phyloP scores from a whole-genome alignment of 192 early-diverging fungal genomes.

The Linnemannia zychae region DNA sequence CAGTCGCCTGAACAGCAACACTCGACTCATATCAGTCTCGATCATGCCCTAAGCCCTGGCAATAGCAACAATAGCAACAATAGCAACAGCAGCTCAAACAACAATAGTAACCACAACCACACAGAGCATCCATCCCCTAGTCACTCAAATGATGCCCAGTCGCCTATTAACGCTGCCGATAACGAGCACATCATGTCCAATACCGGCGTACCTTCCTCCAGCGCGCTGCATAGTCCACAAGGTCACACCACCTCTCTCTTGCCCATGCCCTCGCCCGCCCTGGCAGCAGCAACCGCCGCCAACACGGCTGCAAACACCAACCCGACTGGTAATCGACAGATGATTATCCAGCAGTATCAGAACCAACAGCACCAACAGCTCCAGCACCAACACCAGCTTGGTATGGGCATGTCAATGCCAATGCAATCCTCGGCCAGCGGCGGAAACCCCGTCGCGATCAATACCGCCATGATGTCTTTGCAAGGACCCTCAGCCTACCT shows the following conservation, averaged over 20 bases:
- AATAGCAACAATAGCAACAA: constrained; percentile 13
- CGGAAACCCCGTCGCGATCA: constrained; percentile 28
- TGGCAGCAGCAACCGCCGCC: constrained; percentile 49
- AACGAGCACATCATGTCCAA: constrained; percentile 24
- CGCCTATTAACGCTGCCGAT: constrained; percentile 38
- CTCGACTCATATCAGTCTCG: constrained; percentile 12
- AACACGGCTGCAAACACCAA: constrained; percentile 50
- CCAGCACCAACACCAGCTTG: constrained; percentile 15
- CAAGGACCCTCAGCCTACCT: constrained; percentile 31
- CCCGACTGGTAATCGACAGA: constrained; percentile 36
- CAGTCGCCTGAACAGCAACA: constrained; percentile 50
- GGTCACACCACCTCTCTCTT: constrained; percentile 33
- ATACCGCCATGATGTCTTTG: constrained; percentile 52
- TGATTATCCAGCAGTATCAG: constrained; percentile 45
- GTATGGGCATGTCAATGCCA: constrained; percentile 36
- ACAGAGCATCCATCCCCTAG: constrained; percentile 22
- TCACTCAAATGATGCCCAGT: constrained; percentile 45
- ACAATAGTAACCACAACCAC: constrained; percentile 15
- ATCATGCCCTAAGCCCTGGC: constrained; percentile 16
- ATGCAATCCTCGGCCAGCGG: constrained; percentile 15
- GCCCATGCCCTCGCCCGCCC: constrained; percentile 51
- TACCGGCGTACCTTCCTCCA: constrained; percentile 7
- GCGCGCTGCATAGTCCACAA: constrained; percentile 32
- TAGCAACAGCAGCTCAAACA: not conserved
- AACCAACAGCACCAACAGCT: constrained; percentile 40